These are phyloP conservation scores for Taxillus chinensis DNA, from an alignment of 164 flowering plant species.

Conservation along the genomic window DNA sequence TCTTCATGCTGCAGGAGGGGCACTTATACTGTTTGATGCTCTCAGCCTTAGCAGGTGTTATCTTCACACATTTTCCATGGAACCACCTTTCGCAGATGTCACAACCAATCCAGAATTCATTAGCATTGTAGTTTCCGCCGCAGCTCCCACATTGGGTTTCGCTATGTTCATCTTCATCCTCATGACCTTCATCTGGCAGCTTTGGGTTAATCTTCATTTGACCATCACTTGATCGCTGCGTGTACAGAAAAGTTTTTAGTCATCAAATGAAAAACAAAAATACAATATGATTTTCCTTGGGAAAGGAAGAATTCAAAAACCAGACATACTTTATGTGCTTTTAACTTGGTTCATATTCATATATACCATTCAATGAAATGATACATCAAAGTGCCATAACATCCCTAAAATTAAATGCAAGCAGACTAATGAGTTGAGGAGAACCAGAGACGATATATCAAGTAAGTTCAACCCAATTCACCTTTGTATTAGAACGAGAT, in stretches of 20 bases:
- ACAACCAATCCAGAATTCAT: constrained; percentile 89
- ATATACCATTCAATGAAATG: too few species aligned
- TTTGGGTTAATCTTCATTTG: constrained; percentile 55
- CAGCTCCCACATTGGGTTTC: constrained; percentile 91
- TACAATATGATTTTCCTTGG: too few species aligned
- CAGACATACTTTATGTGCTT: too few species aligned
- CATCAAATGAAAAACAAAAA: too few species aligned
- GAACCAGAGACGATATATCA: too few species aligned
- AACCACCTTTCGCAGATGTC: constrained; percentile 37
- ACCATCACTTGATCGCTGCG: constrained; percentile 72
- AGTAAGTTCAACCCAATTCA: constrained; percentile 9
- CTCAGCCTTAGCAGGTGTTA: constrained; percentile 90
- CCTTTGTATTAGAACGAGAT: constrained; percentile 60
- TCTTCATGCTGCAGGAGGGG: constrained; percentile 80
- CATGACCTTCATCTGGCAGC: constrained; percentile 46
- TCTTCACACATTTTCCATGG: constrained; percentile 79
- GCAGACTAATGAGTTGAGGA: not conserved
- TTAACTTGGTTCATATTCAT: too few species aligned
- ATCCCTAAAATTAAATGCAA: too few species aligned
- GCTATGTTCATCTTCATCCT: constrained; percentile 69
- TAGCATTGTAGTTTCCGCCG: constrained; percentile 68
- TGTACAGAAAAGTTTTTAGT: not conserved
- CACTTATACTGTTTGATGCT: constrained; percentile 88
- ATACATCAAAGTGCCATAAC: too few species aligned
- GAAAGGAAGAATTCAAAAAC: too few species aligned